Evolutionary conservation across 139 green algal genomes (phyloP).

Genomic region (Coelastrella sp.): DNA sequence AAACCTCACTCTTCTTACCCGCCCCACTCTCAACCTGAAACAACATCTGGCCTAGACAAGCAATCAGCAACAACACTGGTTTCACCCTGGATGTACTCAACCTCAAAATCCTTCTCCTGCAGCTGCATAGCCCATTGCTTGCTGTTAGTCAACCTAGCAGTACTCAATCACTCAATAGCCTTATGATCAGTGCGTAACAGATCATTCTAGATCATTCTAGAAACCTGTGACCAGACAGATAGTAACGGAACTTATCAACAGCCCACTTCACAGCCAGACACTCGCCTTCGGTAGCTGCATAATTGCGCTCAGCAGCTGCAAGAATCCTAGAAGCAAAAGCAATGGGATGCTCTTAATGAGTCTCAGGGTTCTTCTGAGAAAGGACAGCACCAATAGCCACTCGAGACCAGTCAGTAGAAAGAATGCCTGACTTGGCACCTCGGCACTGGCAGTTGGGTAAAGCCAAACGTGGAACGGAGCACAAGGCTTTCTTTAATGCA

Average conservation of each 20-base stretch:
- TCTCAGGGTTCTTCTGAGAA: neutral
- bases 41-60: neutral
- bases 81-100: slow-evolving; percentile 39
- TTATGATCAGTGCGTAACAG: slow-evolving; percentile 42
- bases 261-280: slow-evolving; percentile 50
- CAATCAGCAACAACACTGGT: slow-evolving; percentile 47
- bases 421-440: slow-evolving; percentile 14
- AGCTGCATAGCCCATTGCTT: slow-evolving; percentile 51
- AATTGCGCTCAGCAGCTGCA: slow-evolving; percentile 39
- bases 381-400: slow-evolving; percentile 47
- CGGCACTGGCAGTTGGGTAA: slow-evolving; percentile 40
- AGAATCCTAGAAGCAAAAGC: slow-evolving; percentile 30
- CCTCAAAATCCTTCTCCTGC: slow-evolving; percentile 45
- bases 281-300: slow-evolving; percentile 49
- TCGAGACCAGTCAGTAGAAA: slow-evolving; percentile 53
- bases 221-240: slow-evolving; percentile 44
- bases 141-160: slow-evolving; percentile 43
- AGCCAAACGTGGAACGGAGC: neutral
- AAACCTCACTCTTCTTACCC: neutral
- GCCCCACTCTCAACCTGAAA: neutral
- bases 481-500: slow-evolving; percentile 43
- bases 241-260: slow-evolving; percentile 38
- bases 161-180: slow-evolving; percentile 42
- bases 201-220: no score
- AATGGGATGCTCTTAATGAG: slow-evolving; percentile 27